Evolutionary conservation across 2,329 filamentous ascomycete genomes (phyloP).

Genomic region (Fusarium sp.): DNA sequence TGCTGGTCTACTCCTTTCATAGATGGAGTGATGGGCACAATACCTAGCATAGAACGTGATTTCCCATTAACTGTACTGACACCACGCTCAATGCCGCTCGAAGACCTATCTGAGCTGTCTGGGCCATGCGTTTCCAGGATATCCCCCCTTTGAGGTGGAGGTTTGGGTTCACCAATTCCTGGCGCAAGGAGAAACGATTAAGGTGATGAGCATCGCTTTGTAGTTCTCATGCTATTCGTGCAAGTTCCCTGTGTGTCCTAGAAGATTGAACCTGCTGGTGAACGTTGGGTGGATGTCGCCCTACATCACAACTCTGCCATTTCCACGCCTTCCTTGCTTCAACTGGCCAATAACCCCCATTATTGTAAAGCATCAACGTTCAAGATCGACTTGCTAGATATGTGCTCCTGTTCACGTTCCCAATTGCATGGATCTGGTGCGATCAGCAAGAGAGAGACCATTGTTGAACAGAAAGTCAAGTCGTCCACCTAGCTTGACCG

Average conservation of each 20-base stretch:
- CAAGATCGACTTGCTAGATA: neutral
- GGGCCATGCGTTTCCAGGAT: neutral
- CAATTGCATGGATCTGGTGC: neutral
- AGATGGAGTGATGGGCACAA: neutral
- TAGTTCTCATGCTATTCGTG: neutral
- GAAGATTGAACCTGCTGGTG: neutral
- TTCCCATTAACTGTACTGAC: neutral
- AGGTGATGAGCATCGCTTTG: neutral
- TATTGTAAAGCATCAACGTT: neutral
- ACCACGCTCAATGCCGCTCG: neutral
- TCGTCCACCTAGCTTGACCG: neutral
- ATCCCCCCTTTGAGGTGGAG: neutral
- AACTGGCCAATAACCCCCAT: neutral
- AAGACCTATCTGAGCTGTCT: neutral
- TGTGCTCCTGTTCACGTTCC: neutral
- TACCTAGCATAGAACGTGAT: neutral
- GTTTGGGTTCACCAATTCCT: neutral
- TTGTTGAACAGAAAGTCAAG: neutral
- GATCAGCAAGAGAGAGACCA: neutral
- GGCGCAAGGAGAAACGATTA: neutral
- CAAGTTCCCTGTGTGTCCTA: neutral
- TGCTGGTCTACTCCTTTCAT: neutral
- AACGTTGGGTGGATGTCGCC: neutral
- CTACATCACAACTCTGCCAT: neutral
- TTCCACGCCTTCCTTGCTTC: neutral